phyloP scores from a whole-genome alignment of 768 basidiomycete species.

The Hygrophorus russula region DNA sequence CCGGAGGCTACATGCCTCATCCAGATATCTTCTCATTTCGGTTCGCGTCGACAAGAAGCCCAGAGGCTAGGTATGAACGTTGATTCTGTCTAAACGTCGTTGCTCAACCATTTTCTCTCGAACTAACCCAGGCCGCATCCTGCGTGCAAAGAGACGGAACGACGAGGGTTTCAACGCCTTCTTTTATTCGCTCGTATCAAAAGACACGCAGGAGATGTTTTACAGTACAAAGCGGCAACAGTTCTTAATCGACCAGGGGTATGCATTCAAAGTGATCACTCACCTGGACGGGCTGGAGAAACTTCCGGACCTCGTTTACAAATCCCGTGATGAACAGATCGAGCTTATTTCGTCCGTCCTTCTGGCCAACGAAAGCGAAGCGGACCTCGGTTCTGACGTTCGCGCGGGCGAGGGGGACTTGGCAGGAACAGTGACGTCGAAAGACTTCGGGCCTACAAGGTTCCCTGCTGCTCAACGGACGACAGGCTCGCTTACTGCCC shows the following conservation, averaged over 20 bases:
- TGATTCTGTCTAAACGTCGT: background rate
- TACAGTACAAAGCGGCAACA: slow-evolving; percentile 99
- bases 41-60: slow-evolving; percentile 95
- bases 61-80: slow-evolving; percentile 70
- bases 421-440: slow-evolving; percentile 76
- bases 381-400: slow-evolving; percentile 79
- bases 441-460: slow-evolving; percentile 72
- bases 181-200: slow-evolving; percentile 98
- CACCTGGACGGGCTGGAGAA: slow-evolving; percentile 87
- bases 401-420: slow-evolving; percentile 77
- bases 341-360: slow-evolving; percentile 92
- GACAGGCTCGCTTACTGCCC: slow-evolving; percentile 68
- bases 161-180: slow-evolving; percentile 99
- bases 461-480: slow-evolving; percentile 66
- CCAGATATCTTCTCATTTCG: slow-evolving; percentile 98
- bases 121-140: slow-evolving; percentile 71
- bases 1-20: slow-evolving; percentile 99
- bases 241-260: slow-evolving; percentile 97
- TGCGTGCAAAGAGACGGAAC: slow-evolving; percentile 94
- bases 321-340: slow-evolving; percentile 86
- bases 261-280: slow-evolving; percentile 99
- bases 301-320: slow-evolving; percentile 84
- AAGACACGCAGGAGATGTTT: slow-evolving; percentile 99
- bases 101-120: slow-evolving; percentile 4
- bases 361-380: slow-evolving; percentile 82